Evolutionary conservation across 345 rosid species (phyloP), one percentile per base, ranked within the genome.

Genomic region (Brassica cretica): DNA sequence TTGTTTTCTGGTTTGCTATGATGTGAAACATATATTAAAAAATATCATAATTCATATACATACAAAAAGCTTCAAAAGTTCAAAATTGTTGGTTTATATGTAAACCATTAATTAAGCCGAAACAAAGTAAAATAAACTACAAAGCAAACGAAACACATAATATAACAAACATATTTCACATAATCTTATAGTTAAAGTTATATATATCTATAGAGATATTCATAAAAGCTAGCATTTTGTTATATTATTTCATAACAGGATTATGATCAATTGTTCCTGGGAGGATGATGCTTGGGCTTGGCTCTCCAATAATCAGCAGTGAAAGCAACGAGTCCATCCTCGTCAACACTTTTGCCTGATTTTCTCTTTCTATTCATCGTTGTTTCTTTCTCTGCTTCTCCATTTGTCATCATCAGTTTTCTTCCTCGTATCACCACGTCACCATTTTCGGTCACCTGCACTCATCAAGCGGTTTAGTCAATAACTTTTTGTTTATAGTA

Each of bases 221-320:
- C 32, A 18, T 24, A 68, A 70, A 62, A 25, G 32, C 16, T 61
- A 27, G 24, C 67, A n/a, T 30, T 27, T 14, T 32, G 5, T 64
- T 15, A 33, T 33, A 15, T 64, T 30, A 61, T 60, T 59, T 61
- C 39, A 59, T 12, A 33, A 24, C 2, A 39, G 5, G 5, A 60
- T 49, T 69, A 62, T 3, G 65, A 24, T 84, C 56, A 90, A 76
- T 91, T 89, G 64, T 91, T 86, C 82, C 85, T 89, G 8, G 97
- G 94, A 35, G 97, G 91, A 75, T 88, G 97, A 65, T 84, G 94
- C 82, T 85, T 88, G n/a, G 91, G 56, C 19, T 51, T 51, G 56
- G 56, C 89, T 53, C 82, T 37, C 84, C 82, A 84, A 80, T 91
- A 91, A 84, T 91, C 97, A 30, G 89, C 90, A 75, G 74, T 87